Evolutionary conservation across 805 yeast species (phyloP), one percentile per base, ranked within the genome.

Genomic region (Scheffersomyces ergatensis): DNA sequence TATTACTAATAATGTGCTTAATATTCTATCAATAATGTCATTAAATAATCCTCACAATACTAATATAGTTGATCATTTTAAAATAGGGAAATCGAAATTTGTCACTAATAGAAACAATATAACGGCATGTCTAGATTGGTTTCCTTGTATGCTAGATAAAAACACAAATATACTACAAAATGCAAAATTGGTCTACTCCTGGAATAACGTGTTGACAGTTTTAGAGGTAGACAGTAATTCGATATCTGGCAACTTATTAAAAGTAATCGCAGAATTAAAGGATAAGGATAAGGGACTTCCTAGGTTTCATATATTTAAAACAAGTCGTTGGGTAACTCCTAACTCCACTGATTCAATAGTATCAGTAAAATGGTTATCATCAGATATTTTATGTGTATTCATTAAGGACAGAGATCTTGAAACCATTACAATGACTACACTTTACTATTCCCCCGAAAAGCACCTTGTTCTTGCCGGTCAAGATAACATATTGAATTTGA

Each of bases 181-280:
- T 49, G 53, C 88, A 0, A 62, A 72, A 43, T 57, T 87, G 32
- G 90, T 85, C 0, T 85, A 82, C 47, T 70, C 85, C 29, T 85
- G 89, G 85, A 68, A 78, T n/a, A 79, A 81, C 43, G 66, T 70
- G 6, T 50, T 86, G 39, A 78, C 81, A 0, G 52, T 87, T 1
- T 48, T 82, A 7, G 83, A 82, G 40, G 58, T 83, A 2, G 59
- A 56, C 15, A 57, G 67, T 39, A 67, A 66, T 11, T 55, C 60
- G 5, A 57, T 66, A 12, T 68, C 72, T 0, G 15, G 41, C 0
- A 62, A 65, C 46, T 48, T 64, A n/a, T 20, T 43, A 12, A 36
- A 35, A 3, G 51, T 60, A 0, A 35, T 70, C 2, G 52, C 55
- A 11, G 67, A 64, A 8, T 39, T 64, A 13, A 62, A 57, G 41